Percentiles rank a stretch among this genome's conserved stretches.
phyloP scores from a whole-genome alignment of 1,284 basidiomycete species.

The Abortiporus biennis region DNA sequence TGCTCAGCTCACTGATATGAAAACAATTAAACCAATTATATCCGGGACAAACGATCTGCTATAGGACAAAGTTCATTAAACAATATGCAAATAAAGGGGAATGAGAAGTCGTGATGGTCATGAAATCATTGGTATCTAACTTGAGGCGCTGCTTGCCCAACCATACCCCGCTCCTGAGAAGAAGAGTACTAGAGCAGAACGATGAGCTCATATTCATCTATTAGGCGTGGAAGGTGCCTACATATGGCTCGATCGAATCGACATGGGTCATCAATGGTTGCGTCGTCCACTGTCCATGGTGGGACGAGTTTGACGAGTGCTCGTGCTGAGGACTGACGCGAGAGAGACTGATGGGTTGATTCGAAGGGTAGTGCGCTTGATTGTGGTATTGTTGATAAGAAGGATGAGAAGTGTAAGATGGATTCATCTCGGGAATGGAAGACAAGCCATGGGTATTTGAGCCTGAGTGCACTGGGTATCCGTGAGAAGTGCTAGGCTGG shows the following conservation, averaged over 20 bases:
- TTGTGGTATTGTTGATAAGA: conserved; percentile 34
- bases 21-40: too few species aligned
- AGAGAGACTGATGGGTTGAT: conserved; percentile 18
- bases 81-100: too few species aligned
- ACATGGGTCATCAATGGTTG: conserved; percentile 30
- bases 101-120: too few species aligned
- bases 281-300: conserved; percentile 19
- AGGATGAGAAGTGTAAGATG: conserved; percentile 25
- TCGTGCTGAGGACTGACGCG: conserved; percentile 20
- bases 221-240: conserved; percentile 19
- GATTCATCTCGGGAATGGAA: conserved; percentile 51
- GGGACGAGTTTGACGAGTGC: conserved; percentile 14
- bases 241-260: conserved; percentile 54
- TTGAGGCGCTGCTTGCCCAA: conserved; percentile 39
- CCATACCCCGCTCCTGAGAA: conserved; percentile 44
- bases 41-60: too few species aligned
- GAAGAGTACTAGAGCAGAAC: conserved; percentile 30
- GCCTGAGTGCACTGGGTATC: conserved; percentile 26
- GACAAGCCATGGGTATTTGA: conserved; percentile 39
- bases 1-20: too few species aligned
- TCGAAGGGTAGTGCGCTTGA: conserved; percentile 37
- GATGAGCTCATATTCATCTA: conserved; percentile 1
- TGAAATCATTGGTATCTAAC: conserved; percentile 44
- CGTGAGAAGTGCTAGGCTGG: conserved; percentile 17
- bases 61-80: too few species aligned